Evolutionary conservation across 257 asterid species (phyloP).

Genomic region (Buddleja alternifolia): DNA sequence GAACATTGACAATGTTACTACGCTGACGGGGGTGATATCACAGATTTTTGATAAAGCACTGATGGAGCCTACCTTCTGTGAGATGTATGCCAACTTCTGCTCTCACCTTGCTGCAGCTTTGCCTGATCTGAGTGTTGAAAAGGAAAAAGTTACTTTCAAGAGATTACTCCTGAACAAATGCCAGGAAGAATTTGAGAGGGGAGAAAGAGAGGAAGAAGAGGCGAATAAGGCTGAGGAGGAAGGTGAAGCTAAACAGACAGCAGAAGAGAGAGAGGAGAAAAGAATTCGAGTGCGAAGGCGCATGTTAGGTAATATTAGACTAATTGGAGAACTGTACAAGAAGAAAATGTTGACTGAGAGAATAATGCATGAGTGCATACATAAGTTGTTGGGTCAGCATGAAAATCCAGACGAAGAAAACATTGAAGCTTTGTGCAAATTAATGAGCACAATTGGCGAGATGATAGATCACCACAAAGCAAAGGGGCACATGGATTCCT

Average conservation of each 20-base stretch:
- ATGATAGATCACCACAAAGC: constrained; percentile 88
- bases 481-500: constrained; percentile 74
- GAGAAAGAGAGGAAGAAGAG: constrained; percentile 89
- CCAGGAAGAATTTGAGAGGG: constrained; percentile 95
- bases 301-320: constrained; percentile 91
- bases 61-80: constrained; percentile 96
- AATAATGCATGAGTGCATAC: constrained; percentile 91
- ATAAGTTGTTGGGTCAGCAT: constrained; percentile 74
- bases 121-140: constrained; percentile 75
- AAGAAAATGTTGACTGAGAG: constrained; percentile 96
- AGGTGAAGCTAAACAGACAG: constrained; percentile 75
- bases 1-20: constrained; percentile 69
- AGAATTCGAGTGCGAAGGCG: constrained; percentile 70
- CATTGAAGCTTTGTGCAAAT: constrained; percentile 87
- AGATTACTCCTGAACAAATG: constrained; percentile 88
- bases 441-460: constrained; percentile 98
- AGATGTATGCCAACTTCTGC: constrained; percentile 97
- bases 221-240: constrained; percentile 80
- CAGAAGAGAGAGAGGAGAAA: constrained; percentile 90
- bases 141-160: constrained; percentile 78
- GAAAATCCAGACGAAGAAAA: constrained; percentile 89
- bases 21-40: constrained; percentile 82
- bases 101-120: constrained; percentile 72
- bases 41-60: constrained; percentile 96
- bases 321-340: constrained; percentile 92